Percentiles rank a stretch among this genome's conserved stretches.
Evolutionary conservation across 1,139 yeast species (phyloP).

Genomic region (Geotrichum armillariae): DNA sequence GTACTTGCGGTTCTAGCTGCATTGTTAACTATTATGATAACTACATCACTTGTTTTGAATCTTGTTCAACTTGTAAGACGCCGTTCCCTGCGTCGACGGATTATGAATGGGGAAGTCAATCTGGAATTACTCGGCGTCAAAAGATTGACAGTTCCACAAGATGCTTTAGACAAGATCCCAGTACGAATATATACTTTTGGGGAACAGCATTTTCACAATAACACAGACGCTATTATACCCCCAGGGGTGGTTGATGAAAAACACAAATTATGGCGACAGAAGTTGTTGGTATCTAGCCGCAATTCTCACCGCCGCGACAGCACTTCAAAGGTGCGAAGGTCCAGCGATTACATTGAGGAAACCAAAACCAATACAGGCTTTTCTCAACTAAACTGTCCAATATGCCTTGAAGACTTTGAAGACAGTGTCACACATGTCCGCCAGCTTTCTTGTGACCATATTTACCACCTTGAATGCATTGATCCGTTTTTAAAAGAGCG

Average conservation of each 20-base stretch:
- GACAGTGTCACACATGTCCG: slow-evolving; percentile 28
- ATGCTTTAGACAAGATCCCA: slow-evolving; percentile 29
- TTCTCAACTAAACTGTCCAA: slow-evolving; percentile 32
- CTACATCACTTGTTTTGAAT: slow-evolving; percentile 25
- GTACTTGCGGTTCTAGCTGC: slow-evolving; percentile 25
- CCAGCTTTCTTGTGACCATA: slow-evolving; percentile 33
- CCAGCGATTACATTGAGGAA: too few relatives aligned
- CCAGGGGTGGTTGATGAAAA: background rate
- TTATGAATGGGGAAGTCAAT: slow-evolving; percentile 32
- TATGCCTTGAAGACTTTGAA: slow-evolving; percentile 33
- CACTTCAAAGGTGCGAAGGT: too few relatives aligned
- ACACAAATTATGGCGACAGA: background rate
- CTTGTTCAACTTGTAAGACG: slow-evolving; percentile 27
- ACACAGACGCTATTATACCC: background rate
- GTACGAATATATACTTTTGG: slow-evolving; percentile 25
- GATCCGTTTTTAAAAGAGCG: slow-evolving; percentile 31
- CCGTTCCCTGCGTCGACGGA: slow-evolving; percentile 28
- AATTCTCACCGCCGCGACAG: too few relatives aligned
- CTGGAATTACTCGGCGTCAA: slow-evolving; percentile 32
- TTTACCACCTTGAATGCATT: slow-evolving; percentile 33
- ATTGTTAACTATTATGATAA: slow-evolving; percentile 17
- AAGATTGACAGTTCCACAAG: slow-evolving; percentile 30
- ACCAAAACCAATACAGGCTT: slow-evolving; percentile 23
- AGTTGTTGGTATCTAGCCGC: background rate
- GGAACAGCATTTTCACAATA: slow-evolving; percentile 19